Evolutionary conservation across 2,329 filamentous ascomycete species (phyloP).

Genomic region (Venturia oleaginea): DNA sequence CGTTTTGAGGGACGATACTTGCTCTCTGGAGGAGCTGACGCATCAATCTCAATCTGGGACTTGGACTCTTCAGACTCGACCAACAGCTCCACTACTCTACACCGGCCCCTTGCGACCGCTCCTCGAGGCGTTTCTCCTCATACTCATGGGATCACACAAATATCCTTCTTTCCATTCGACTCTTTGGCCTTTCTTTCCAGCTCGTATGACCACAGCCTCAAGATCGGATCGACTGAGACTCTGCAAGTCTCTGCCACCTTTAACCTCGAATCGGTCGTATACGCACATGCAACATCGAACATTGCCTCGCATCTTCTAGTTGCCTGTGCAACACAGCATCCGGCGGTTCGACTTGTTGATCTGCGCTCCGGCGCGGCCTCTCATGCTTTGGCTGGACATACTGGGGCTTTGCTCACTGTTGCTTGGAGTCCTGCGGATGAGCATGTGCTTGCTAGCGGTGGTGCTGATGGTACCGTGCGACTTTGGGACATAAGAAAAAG

Average conservation of each 20-base stretch:
- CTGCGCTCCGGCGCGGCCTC: slow-evolving; percentile 68
- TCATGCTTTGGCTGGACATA: slow-evolving; percentile 41
- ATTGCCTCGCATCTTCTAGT: slow-evolving; percentile 67
- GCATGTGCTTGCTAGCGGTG: slow-evolving; percentile 72
- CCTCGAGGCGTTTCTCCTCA: slow-evolving; percentile 34
- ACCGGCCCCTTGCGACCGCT: slow-evolving; percentile 7
- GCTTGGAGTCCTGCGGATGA: slow-evolving; percentile 77
- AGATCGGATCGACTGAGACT: slow-evolving; percentile 61
- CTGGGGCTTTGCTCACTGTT: slow-evolving; percentile 47
- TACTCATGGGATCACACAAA: slow-evolving; percentile 63
- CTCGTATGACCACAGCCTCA: slow-evolving; percentile 69
- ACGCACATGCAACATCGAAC: slow-evolving; percentile 69
- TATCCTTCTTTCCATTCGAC: slow-evolving; percentile 74
- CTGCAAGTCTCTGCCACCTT: slow-evolving; percentile 57
- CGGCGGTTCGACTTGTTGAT: slow-evolving; percentile 75
- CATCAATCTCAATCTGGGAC: slow-evolving; percentile 79
- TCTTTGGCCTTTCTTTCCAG: slow-evolving; percentile 65
- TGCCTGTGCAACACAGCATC: slow-evolving; percentile 80
- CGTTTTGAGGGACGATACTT: slow-evolving; percentile 71
- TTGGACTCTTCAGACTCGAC: slow-evolving; percentile 43
- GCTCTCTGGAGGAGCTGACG: slow-evolving; percentile 77
- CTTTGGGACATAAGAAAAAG: slow-evolving; percentile 83
- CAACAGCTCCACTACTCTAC: neutral
- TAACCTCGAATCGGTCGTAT: slow-evolving; percentile 57
- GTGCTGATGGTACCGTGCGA: slow-evolving; percentile 73